Conservation (phyloP, 139 green algal genomes). For the Chlorella sp. region DNA sequence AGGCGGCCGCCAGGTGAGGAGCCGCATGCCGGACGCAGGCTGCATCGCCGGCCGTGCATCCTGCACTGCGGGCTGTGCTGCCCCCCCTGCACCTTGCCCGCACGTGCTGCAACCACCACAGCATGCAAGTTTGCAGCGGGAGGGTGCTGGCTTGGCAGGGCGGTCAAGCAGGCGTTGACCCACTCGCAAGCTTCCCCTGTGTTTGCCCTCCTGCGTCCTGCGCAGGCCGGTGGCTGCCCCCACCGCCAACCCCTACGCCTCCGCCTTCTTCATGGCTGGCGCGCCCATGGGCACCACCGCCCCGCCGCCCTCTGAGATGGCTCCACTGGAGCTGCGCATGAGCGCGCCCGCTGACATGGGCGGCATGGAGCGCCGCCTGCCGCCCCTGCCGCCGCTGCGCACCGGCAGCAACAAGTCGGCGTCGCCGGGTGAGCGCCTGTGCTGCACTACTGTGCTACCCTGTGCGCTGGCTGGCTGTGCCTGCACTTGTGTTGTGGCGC, state of each 20-base stretch:
- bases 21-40: no score
- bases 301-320: not conserved
- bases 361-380: not conserved
- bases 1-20: slow-evolving; percentile 14
- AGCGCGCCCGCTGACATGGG: no score
- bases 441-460: not conserved
- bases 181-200: no score
- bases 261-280: slow-evolving; percentile 30
- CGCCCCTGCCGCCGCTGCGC: not conserved
- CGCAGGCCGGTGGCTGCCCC: slow-evolving; percentile 6
- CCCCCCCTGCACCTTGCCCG: not conserved
- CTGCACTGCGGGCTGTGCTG: no score
- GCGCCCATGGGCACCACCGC: not conserved
- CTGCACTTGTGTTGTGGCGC: no score
- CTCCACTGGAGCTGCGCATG: no score
- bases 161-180: no score
- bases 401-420: not conserved
- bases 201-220: not conserved
- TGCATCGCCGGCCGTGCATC: no score
- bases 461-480: not conserved
- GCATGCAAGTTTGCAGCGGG: no score
- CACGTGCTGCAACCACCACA: no score
- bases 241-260: slow-evolving; percentile 38
- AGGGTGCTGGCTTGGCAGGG: no score
- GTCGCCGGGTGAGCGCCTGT: not conserved